phyloP scores from a whole-genome alignment of 371 early-diverging fungal genomes.

The Zychaea mexicana region DNA sequence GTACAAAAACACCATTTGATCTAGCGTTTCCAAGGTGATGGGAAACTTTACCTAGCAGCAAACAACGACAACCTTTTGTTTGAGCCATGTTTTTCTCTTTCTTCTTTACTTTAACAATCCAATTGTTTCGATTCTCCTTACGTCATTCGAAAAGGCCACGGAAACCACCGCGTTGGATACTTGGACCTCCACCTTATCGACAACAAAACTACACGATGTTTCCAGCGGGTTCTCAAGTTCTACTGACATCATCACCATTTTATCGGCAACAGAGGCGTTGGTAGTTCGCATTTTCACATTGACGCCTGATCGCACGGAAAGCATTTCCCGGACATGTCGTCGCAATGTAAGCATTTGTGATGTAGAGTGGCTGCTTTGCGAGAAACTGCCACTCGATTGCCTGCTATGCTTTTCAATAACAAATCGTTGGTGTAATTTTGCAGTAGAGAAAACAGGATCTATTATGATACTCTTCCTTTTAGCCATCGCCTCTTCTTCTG shows the following conservation, averaged over 20 bases:
- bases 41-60: constrained; percentile 37
- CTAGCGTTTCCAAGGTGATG: constrained; percentile 49
- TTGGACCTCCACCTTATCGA: constrained; percentile 58
- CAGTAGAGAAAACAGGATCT: constrained; percentile 30
- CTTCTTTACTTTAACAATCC: not conserved
- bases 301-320: constrained; percentile 59
- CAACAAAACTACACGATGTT: constrained; percentile 55
- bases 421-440: constrained; percentile 36
- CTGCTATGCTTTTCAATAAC: constrained; percentile 36
- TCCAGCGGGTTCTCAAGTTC: constrained; percentile 67
- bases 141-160: constrained; percentile 30
- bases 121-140: constrained; percentile 4
- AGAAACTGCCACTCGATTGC: constrained; percentile 23
- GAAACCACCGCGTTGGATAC: constrained; percentile 64
- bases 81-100: not conserved
- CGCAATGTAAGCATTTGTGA: constrained; percentile 38
- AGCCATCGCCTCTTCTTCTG: not conserved
- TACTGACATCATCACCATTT: constrained; percentile 72
- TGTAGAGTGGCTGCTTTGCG: constrained; percentile 17
- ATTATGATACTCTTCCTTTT: not conserved
- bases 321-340: constrained; percentile 47
- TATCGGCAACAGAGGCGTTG: constrained; percentile 63
- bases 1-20: constrained; percentile 64
- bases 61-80: not conserved
- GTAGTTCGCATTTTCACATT: constrained; percentile 69